Evolutionary conservation across 2,329 filamentous ascomycete species (phyloP), one percentile per base, ranked within the genome.

Genomic region (Trichoderma koningii): DNA sequence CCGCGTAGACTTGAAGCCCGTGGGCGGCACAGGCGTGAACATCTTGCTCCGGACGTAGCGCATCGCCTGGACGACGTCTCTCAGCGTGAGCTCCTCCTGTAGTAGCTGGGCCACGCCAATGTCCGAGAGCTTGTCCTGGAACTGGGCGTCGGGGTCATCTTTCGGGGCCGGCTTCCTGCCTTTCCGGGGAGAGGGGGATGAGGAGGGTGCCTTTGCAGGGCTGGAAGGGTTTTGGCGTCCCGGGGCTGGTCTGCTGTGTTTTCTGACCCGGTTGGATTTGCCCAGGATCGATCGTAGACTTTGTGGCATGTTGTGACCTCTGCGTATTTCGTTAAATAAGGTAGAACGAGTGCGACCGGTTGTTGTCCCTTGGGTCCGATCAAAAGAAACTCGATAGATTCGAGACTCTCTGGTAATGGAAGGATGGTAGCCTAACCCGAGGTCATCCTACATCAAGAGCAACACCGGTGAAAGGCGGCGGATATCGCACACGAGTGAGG

Each of bases 21-120:
- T 79, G 21, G 82, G 79, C 3, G 89, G 89, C 12, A 92, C 78
- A 1, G 83, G 77, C 45, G 81, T 83, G 77, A 91, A 92, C 83
- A 89, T 90, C 70, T 77, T 80, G 21, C 73, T 76, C 44, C 83
- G 83, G 56, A 89, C 83, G 74, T 88, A 85, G 59, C 82, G 79
- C 72, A 92, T 86, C 23, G 87, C 86, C 72, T 90, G 88, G 0
- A 85, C 80, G 1, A 88, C 83, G 73, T 89, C 86, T 57, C 84
- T 80, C 5, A 89, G 81, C 30, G 79, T 81, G 15, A 86, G 76
- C 68, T 88, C 83, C 38, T 81, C 77, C 14, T 82, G 81, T 0
- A 91, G 77, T 3, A 83, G 79, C 38, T 80, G 78, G 17, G 86
- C 79, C 10, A 86, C 76, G 12, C 88, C 89, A 15, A 79, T 74